Evolutionary conservation across 805 yeast species (phyloP).

Genomic region (Candida easanensis): DNA sequence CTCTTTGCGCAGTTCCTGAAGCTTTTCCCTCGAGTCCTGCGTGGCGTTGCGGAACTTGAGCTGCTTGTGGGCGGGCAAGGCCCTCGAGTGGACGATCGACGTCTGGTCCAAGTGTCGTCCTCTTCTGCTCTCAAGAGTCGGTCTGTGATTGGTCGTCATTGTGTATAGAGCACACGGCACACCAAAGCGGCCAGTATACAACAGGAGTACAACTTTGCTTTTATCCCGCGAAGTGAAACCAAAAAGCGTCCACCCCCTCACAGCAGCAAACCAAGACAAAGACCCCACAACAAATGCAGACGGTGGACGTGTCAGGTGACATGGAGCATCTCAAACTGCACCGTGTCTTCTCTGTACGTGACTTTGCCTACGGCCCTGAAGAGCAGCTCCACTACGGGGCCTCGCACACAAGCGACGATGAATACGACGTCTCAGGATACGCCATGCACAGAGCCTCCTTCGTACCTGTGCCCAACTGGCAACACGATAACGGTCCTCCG

Average conservation of each 20-base stretch:
- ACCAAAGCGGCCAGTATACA: no score
- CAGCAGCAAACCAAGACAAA: background rate
- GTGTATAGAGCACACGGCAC: no score
- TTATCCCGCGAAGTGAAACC: background rate
- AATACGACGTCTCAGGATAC: background rate
- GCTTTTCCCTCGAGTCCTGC: conserved; percentile 11
- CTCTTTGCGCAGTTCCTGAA: conserved; percentile 22
- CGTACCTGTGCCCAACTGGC: conserved; percentile 17
- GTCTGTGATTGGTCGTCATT: conserved; percentile 72
- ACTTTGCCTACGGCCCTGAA: conserved; percentile 72
- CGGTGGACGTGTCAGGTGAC: background rate
- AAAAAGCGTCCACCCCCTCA: background rate
- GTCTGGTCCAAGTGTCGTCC: conserved; percentile 43
- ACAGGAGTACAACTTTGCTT: no score
- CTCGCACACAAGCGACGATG: background rate
- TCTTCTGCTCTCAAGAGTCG: conserved; percentile 65
- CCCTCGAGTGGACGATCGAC: conserved; percentile 48
- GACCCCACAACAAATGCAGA: background rate
- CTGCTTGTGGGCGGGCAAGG: conserved; percentile 52
- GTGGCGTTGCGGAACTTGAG: conserved; percentile 42
- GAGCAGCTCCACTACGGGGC: conserved; percentile 67
- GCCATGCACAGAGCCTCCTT: conserved; percentile 15
- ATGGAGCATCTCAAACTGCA: background rate
- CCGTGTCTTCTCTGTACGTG: conserved; percentile 54
- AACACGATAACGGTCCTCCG: conserved; percentile 7